Evolutionary conservation across 352 stramenopile genomes (phyloP).

Genomic region (Phytophthora podocarpi): DNA sequence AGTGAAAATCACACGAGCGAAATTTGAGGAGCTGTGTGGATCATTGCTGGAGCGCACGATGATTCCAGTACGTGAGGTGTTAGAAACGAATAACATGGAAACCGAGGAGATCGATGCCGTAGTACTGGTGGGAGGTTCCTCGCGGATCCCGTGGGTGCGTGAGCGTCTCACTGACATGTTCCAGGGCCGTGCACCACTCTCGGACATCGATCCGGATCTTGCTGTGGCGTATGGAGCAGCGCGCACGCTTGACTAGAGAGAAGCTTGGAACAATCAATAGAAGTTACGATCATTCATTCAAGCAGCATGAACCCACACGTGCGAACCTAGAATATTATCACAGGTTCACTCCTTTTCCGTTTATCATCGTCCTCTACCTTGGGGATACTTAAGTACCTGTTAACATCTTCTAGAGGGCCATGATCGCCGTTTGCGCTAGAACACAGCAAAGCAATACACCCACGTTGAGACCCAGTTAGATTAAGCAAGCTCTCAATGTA

Average conservation of each 20-base stretch:
- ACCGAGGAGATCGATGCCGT: slow-evolving; percentile 58
- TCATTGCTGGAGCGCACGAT: slow-evolving; percentile 64
- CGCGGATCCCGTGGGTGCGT: slow-evolving; percentile 64
- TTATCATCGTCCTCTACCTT: background rate
- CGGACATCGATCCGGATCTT: slow-evolving; percentile 70
- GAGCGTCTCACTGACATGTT: slow-evolving; percentile 52
- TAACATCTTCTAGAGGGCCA: slow-evolving; percentile 28
- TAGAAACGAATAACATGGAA: slow-evolving; percentile 64
- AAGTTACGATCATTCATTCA: slow-evolving; percentile 15
- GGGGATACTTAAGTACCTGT: background rate
- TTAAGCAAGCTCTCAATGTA: background rate
- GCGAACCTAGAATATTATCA: too few species aligned
- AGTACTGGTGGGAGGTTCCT: slow-evolving; percentile 62
- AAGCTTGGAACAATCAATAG: slow-evolving; percentile 13
- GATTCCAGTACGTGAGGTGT: slow-evolving; percentile 52
- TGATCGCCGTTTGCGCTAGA: slow-evolving; percentile 39
- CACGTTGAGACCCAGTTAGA: slow-evolving; percentile 6
- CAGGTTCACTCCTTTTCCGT: background rate
- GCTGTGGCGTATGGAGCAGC: slow-evolving; percentile 70
- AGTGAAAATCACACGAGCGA: slow-evolving; percentile 41
- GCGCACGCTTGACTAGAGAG: slow-evolving; percentile 52
- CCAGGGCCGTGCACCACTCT: slow-evolving; percentile 45
- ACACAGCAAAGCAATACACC: background rate
- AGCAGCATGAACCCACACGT: too few species aligned
- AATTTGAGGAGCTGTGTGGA: slow-evolving; percentile 55